Evolutionary conservation across 2,329 filamentous ascomycete species (phyloP).

Genomic region (Penicillium sp.): DNA sequence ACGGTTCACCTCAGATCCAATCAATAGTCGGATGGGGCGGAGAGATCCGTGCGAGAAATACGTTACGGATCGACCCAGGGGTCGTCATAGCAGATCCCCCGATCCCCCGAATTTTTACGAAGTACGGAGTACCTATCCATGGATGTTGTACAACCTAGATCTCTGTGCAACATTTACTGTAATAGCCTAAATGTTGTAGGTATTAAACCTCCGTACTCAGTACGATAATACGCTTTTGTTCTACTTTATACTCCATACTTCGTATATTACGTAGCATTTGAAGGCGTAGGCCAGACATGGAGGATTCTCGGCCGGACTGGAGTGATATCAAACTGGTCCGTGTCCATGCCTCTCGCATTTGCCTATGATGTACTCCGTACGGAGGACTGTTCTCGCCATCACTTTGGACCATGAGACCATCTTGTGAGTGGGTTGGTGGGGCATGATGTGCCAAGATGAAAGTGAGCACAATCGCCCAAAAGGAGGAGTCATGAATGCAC

Average conservation of each 20-base stretch:
- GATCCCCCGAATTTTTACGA: constrained; percentile 11
- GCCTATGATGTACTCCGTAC: neutral
- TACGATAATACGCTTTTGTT: neutral
- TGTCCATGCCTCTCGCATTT: neutral
- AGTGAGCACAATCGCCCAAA: neutral
- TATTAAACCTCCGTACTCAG: neutral
- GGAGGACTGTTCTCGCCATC: neutral
- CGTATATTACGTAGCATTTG: neutral
- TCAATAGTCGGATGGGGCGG: constrained; percentile 19
- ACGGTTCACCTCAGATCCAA: constrained; percentile 22
- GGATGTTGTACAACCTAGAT: neutral
- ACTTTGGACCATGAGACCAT: neutral
- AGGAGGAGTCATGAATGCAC: neutral
- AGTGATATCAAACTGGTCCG: constrained; percentile 6
- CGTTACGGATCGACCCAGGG: constrained; percentile 19
- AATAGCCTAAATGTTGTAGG: neutral
- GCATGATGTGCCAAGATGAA: constrained; percentile 1
- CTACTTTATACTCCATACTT: neutral
- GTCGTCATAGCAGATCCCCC: constrained; percentile 16
- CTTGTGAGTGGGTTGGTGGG: neutral
- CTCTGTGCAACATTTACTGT: constrained; percentile 3
- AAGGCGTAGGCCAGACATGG: neutral
- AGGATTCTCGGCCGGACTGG: constrained; percentile 7
- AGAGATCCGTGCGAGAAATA: constrained; percentile 16
- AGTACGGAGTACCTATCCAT: too few species aligned